A percentile compares a stretch with the other conserved stretches of the same genome.
Evolutionary conservation across 371 early-diverging fungal species (phyloP).

Genomic region (Mortierella sp.): DNA sequence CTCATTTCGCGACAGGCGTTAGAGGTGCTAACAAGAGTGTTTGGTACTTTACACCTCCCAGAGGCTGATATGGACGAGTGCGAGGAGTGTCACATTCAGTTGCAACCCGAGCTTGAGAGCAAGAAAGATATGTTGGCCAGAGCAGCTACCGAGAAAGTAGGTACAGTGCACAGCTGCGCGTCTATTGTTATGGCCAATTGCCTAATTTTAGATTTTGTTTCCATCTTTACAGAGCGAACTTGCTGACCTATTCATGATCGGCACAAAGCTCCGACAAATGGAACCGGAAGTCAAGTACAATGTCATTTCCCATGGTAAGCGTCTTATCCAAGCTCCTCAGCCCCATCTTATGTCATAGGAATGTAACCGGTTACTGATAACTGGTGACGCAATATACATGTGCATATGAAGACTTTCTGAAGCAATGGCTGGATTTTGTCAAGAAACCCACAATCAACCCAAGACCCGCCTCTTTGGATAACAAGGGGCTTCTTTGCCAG

Average conservation of each 20-base stretch:
- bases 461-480: slow-evolving; percentile 29
- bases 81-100: slow-evolving; percentile 9
- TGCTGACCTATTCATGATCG: slow-evolving; percentile 13
- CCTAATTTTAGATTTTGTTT: neutral
- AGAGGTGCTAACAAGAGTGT: slow-evolving; percentile 9
- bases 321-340: neutral
- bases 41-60: slow-evolving; percentile 27
- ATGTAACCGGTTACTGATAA: too few relatives aligned
- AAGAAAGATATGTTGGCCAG: slow-evolving; percentile 4
- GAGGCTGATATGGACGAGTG: slow-evolving; percentile 16
- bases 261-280: neutral
- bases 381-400: too few relatives aligned
- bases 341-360: too few relatives aligned
- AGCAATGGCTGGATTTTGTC: slow-evolving; percentile 29
- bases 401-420: slow-evolving; percentile 43
- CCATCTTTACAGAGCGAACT: slow-evolving; percentile 37
- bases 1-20: slow-evolving; percentile 21
- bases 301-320: slow-evolving; percentile 25
- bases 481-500: slow-evolving; percentile 25
- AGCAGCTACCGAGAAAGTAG: slow-evolving; percentile 42
- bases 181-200: neutral
- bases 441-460: slow-evolving; percentile 23
- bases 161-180: too few relatives aligned
- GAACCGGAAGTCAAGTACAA: slow-evolving; percentile 13
- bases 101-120: slow-evolving; percentile 4